A percentile compares a stretch with the other conserved stretches of the same genome.
These are phyloP conservation scores for Apostasia ramifera DNA, from an alignment of 106 monocot genomes.

Conservation along the genomic window DNA sequence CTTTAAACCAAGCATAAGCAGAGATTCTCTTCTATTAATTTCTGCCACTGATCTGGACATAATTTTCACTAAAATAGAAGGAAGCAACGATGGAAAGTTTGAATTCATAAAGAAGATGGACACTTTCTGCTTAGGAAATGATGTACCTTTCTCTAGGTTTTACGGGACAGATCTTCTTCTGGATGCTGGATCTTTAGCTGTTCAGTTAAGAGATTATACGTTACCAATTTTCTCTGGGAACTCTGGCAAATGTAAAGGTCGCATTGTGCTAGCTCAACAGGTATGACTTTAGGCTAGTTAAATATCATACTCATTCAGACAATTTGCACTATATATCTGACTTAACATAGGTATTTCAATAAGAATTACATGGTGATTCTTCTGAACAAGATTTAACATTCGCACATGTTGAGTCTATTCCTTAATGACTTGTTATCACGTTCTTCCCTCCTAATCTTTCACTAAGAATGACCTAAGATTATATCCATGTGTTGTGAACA, in stretches of 20 bases:
- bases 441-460: too few species aligned
- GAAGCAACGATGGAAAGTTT: slow-evolving; percentile 72
- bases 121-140: slow-evolving; percentile 39
- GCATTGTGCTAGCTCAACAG: slow-evolving; percentile 85
- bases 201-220: slow-evolving; percentile 74
- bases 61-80: slow-evolving; percentile 55
- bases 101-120: slow-evolving; percentile 71
- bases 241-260: slow-evolving; percentile 69
- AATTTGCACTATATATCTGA: neutral
- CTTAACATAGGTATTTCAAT: neutral
- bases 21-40: slow-evolving; percentile 68
- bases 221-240: slow-evolving; percentile 65
- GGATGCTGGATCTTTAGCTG: slow-evolving; percentile 42
- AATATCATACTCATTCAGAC: neutral
- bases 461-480: too few species aligned
- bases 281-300: slow-evolving; percentile 17
- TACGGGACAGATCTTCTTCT: slow-evolving; percentile 74
- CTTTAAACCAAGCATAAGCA: slow-evolving; percentile 54
- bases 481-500: too few species aligned
- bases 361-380: neutral
- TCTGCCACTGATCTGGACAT: slow-evolving; percentile 71
- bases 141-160: slow-evolving; percentile 77
- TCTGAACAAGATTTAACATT: neutral
- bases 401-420: neutral
- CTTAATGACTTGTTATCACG: neutral